Percentiles rank a stretch among this genome's conserved stretches.
phyloP scores from a whole-genome alignment of 768 basidiomycete genomes.

The Tephrocybe sp. region DNA sequence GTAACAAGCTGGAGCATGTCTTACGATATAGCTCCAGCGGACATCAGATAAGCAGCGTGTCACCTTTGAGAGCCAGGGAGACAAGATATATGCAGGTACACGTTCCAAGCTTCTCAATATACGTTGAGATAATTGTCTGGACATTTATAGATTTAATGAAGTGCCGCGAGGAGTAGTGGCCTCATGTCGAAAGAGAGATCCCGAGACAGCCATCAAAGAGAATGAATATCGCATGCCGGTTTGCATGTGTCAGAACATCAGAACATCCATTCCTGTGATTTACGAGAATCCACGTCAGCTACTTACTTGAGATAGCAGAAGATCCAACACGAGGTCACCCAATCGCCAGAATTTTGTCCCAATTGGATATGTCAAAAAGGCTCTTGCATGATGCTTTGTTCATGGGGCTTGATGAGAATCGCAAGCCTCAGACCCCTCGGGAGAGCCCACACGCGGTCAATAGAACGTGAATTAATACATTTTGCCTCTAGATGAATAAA shows the following conservation, averaged over 20 bases:
- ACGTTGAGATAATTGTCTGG: too few relatives aligned
- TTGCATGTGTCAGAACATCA: constrained; percentile 1
- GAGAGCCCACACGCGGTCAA: constrained; percentile 12
- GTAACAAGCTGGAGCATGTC: too few relatives aligned
- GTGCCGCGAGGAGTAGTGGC: background rate
- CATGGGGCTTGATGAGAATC: background rate
- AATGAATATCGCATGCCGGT: background rate
- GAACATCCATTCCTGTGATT: background rate
- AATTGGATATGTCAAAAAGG: constrained; percentile 6
- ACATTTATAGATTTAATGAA: background rate
- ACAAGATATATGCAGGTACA: background rate
- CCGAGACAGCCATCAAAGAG: background rate
- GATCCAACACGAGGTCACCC: background rate
- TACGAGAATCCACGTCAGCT: background rate
- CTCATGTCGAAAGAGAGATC: background rate
- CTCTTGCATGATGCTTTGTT: background rate
- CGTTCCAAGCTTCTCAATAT: too few relatives aligned
- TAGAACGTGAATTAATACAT: constrained; percentile 27
- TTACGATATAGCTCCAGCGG: too few relatives aligned
- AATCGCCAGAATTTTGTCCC: background rate
- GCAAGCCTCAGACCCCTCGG: constrained; percentile 26
- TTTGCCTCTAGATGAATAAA: constrained; percentile 24
- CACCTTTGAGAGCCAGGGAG: too few relatives aligned
- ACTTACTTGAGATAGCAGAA: constrained; percentile 5
- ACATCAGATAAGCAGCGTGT: too few relatives aligned